Conservation (phyloP, 2,329 filamentous ascomycete genomes). For the Leptographium wingfieldii region DNA sequence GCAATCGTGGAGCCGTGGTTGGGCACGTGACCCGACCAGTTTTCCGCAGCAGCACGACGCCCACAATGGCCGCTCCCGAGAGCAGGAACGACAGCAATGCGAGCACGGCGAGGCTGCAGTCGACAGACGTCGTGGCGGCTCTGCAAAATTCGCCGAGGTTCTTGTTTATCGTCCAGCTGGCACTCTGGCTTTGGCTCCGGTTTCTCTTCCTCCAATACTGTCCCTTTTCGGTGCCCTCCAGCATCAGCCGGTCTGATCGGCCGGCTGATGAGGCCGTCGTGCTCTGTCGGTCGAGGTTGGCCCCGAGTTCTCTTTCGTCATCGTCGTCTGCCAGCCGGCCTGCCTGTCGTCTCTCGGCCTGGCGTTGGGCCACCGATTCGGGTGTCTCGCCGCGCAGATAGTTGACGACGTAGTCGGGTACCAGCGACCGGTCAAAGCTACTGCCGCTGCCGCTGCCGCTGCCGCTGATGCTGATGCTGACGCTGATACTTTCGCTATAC, state of each 20-base stretch:
- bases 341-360: slow-evolving; percentile 20
- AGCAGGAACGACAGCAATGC: neutral
- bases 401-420: slow-evolving; percentile 43
- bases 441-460: neutral
- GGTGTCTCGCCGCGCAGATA: slow-evolving; percentile 43
- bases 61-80: neutral
- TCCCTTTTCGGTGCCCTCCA: neutral
- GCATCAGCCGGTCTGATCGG: neutral
- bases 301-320: neutral
- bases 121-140: neutral
- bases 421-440: slow-evolving; percentile 25
- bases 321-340: slow-evolving; percentile 3
- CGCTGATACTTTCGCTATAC: neutral
- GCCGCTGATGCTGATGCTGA: neutral
- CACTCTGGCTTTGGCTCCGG: neutral
- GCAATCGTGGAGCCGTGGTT: slow-evolving; percentile 15
- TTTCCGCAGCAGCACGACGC: neutral
- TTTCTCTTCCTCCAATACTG: neutral
- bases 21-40: slow-evolving; percentile 19
- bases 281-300: neutral
- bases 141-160: too few relatives aligned
- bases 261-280: neutral
- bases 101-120: neutral
- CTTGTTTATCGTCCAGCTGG: slow-evolving; percentile 25
- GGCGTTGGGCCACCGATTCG: slow-evolving; percentile 34